Base-by-base conservation (phyloP, 768 basidiomycete genomes). In the Auricularia cornea region DNA sequence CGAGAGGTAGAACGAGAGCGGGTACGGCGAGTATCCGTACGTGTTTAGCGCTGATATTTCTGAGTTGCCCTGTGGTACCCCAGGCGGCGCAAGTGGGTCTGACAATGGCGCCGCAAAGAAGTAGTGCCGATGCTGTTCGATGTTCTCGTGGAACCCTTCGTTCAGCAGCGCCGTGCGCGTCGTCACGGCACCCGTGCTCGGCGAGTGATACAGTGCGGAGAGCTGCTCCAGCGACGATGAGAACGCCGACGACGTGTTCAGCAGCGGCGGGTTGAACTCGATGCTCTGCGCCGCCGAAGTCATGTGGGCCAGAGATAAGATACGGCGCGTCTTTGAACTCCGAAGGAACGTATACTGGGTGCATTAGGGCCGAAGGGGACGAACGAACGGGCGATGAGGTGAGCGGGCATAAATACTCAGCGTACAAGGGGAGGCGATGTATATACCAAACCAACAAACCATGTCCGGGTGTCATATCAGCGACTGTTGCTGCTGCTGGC, bases 1-100 rank as follows among this genome's bases (percentile, higher is more conserved):
- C 59, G 70, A 72, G 52, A 92, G 71, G 75, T 93, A 94, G 28
- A 70, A 67, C n/a, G 76, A 69, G 51, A 94, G 80, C 4, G 88
- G 84, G 68, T 87, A 80, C 0, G 91, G 92, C 8, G 90, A 93
- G 75, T 94, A 95, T 28, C 92, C 92, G 73, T 90, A 94, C 0
- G 88, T 89, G 72, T 94, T 94, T 64, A 92, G 70, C 18, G 92
- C 85, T n/a, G 89, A 80, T 28, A 48, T 59, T n/a, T n/a, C n/a
- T n/a, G n/a, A n/a, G 16, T 44, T 52, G 28, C 38, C 56, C 35
- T 18, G 59, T 26, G 57, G 60, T 62, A 64, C 65, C 33, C 64
- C 59, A 60, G 30, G 6, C 20, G 41, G 35, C 14, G 20, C 29
- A 8, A 57, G 18, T 33, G 60, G 61, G 29, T 60, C 32, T 41